Conservation (phyloP, 2,329 filamentous ascomycete genomes). For the Neurospora sp. region DNA sequence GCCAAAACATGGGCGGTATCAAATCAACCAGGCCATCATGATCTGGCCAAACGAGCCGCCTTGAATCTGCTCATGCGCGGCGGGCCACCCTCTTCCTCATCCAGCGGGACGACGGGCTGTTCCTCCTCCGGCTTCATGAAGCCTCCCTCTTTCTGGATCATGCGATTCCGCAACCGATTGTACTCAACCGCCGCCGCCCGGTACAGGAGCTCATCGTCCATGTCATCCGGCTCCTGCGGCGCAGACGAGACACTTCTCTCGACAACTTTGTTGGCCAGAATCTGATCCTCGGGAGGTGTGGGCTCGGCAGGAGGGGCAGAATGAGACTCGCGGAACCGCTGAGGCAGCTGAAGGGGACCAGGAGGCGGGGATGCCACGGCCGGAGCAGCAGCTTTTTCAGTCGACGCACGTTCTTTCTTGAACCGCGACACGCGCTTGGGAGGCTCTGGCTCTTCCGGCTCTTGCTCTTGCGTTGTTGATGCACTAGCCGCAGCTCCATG, state of each 20-base stretch:
- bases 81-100: conserved; percentile 54
- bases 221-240: conserved; percentile 45
- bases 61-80: conserved; percentile 64
- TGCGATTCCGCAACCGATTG: conserved; percentile 69
- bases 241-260: conserved; percentile 37
- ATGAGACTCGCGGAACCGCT: conserved; percentile 28
- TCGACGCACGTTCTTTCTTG: conserved; percentile 30
- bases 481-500: conserved; percentile 22
- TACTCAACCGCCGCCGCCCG: conserved; percentile 77
- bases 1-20: conserved; percentile 12
- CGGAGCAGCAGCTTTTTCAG: conserved; percentile 15
- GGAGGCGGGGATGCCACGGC: conserved; percentile 21
- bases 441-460: conserved; percentile 19
- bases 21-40: conserved; percentile 22
- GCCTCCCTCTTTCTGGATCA: conserved; percentile 75
- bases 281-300: conserved; percentile 40
- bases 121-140: conserved; percentile 68
- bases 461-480: conserved; percentile 16
- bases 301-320: conserved; percentile 27
- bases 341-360: conserved; percentile 35
- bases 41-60: conserved; percentile 53
- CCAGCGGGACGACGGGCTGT: conserved; percentile 55
- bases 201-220: conserved; percentile 63
- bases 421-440: conserved; percentile 42
- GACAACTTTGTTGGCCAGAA: conserved; percentile 50